Evolutionary conservation across 2,329 filamentous ascomycete species (phyloP).

Genomic region (Paraphoma sp.): DNA sequence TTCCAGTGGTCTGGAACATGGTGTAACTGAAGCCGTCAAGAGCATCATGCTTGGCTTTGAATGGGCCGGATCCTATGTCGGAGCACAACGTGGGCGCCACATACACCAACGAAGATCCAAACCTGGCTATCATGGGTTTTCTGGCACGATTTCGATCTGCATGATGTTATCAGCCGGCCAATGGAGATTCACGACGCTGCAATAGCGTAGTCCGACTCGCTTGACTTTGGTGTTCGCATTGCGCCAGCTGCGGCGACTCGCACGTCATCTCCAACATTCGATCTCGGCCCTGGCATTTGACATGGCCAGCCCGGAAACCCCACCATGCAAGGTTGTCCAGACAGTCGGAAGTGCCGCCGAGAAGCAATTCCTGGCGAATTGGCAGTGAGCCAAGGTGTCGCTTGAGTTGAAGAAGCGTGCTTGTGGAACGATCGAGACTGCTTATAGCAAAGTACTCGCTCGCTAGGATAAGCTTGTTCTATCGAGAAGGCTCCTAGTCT

Average conservation of each 20-base stretch:
- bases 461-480: not conserved
- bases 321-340: not conserved
- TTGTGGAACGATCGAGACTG: not conserved
- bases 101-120: not conserved
- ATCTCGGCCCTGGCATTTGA: not conserved
- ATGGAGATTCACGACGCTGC: not conserved
- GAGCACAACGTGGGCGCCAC: not conserved
- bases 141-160: not conserved
- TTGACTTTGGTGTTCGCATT: conserved; percentile 1
- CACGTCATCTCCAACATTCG: not conserved
- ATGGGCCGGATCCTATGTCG: not conserved
- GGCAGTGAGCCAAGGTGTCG: not conserved
- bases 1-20: not conserved
- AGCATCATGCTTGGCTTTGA: not conserved
- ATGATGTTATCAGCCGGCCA: not conserved
- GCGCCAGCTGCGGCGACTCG: not conserved
- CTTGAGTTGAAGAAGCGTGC: not conserved
- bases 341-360: not conserved
- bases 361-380: not conserved
- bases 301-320: not conserved
- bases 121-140: not conserved
- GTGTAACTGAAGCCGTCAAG: conserved; percentile 1
- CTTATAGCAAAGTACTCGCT: not conserved
- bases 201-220: not conserved
- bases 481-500: not conserved